phyloP scores from a whole-genome alignment of 2,329 filamentous ascomycete genomes.

The Beauveria varroae region DNA sequence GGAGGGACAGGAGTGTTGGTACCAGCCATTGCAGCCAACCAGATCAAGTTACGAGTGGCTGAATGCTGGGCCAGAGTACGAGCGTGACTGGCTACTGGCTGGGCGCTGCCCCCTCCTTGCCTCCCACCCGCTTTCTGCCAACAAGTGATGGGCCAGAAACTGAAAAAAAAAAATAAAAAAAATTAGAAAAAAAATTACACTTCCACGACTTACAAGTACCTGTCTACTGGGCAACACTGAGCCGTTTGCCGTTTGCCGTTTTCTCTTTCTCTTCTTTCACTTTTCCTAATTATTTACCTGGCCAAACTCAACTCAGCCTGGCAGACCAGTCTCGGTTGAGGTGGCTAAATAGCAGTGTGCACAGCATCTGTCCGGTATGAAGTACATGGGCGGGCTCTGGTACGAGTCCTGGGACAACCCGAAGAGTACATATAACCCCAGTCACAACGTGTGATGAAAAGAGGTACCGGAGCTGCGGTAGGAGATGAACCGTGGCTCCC shows the following conservation, averaged over 20 bases:
- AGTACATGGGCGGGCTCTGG: not conserved
- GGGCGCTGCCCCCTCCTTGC: not conserved
- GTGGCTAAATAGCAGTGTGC: too few relatives aligned
- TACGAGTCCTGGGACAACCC: not conserved
- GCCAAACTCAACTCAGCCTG: not conserved
- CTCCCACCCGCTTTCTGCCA: not conserved
- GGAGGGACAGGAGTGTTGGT: not conserved
- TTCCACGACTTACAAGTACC: not conserved
- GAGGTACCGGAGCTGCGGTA: not conserved
- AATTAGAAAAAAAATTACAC: too few relatives aligned
- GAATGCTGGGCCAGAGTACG: not conserved
- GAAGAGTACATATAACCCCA: not conserved
- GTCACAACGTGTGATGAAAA: not conserved
- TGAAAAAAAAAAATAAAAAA: too few relatives aligned
- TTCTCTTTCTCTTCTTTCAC: not conserved
- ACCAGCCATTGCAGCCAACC: not conserved
- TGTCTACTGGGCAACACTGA: not conserved
- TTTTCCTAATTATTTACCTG: not conserved
- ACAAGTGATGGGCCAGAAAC: not conserved
- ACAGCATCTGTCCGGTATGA: not conserved
- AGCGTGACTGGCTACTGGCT: not conserved
- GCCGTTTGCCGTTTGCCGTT: not conserved
- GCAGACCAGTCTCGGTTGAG: not conserved
- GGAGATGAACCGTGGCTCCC: not conserved
- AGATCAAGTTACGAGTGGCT: not conserved